Conservation (phyloP, 768 basidiomycete species). For the Psilocybe sp. region DNA sequence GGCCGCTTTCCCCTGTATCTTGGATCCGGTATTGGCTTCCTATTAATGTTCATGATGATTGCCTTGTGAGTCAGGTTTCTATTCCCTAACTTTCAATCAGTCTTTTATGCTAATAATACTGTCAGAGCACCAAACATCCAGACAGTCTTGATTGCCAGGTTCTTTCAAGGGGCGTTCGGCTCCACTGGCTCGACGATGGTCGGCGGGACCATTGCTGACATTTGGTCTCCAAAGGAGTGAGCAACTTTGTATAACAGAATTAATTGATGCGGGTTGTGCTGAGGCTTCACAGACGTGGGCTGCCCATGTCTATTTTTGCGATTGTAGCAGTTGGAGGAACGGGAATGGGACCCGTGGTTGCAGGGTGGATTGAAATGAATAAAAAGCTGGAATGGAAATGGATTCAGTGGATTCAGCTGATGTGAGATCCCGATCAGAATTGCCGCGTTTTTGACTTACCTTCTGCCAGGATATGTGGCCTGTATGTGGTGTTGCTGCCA, state of each 20-base stretch:
- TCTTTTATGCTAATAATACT: constrained; percentile 1
- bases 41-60: constrained; percentile 49
- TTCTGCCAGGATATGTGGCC: constrained; percentile 43
- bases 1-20: constrained; percentile 62
- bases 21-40: constrained; percentile 45
- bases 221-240: constrained; percentile 63
- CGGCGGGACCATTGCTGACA: constrained; percentile 71
- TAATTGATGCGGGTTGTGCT: background rate
- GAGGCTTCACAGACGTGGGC: constrained; percentile 52
- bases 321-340: constrained; percentile 50
- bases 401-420: constrained; percentile 29
- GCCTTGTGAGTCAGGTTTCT: constrained; percentile 32
- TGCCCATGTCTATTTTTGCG: constrained; percentile 77
- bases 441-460: background rate
- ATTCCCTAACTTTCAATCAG: background rate
- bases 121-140: constrained; percentile 48
- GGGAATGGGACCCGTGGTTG: constrained; percentile 21
- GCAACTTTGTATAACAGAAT: constrained; percentile 10
- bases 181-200: constrained; percentile 74
- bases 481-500: constrained; percentile 47
- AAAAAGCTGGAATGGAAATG: constrained; percentile 24
- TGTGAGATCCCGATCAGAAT: constrained; percentile 12
- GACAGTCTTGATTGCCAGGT: constrained; percentile 64
- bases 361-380: constrained; percentile 29
- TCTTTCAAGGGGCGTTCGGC: constrained; percentile 63